Evolutionary conservation across 305 asterid genomes (phyloP), one percentile per base, ranked within the genome.

Genomic region (Andrographis paniculata): DNA sequence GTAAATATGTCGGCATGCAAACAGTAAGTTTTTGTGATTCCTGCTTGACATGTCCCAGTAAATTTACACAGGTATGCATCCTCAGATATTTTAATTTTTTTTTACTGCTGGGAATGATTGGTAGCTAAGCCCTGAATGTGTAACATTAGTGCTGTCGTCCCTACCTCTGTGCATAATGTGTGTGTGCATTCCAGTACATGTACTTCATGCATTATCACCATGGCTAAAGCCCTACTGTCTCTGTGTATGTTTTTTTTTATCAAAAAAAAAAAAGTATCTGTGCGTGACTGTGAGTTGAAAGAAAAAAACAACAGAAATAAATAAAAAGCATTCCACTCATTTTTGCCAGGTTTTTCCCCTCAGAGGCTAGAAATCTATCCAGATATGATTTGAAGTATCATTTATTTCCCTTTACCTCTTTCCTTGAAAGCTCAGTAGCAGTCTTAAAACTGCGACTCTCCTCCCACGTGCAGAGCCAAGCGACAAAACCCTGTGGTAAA

Each of bases 381-480:
- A n/a, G n/a, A n/a, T 27, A 27, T 27, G 10, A 27, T 27, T 6
- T 27, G 6, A 6, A 27, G 0, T 27, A 27, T 33, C 12, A 33
- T 33, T 33, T 9, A 7, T 33, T 33, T 33, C 4, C n/a, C 33
- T 33, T 33, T n/a, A 9, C 22, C 23, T 4, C 17, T 43, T 41
- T 41, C 11, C 14, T 41, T 1, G 45, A 10, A 9, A 17, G 9
- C 1, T 10, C 45, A 6, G 9, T 0, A 3, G 5, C 12, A 41
- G 19, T 14, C 20, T 2, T 6, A 4, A 42, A 42, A 27, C 33
- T 42, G 47, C 14, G 28, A 10, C 15, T 27, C 9, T 5, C 13
- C 17, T 48, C 28, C 28, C 53, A 48, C 28, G 42, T 31, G 53
- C 52, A 17, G 11, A 28, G 40, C 16, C 23, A 30, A 13, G 13